Evolutionary conservation across 306 rosid species (phyloP).

Genomic region (Vigna nakashimae): DNA sequence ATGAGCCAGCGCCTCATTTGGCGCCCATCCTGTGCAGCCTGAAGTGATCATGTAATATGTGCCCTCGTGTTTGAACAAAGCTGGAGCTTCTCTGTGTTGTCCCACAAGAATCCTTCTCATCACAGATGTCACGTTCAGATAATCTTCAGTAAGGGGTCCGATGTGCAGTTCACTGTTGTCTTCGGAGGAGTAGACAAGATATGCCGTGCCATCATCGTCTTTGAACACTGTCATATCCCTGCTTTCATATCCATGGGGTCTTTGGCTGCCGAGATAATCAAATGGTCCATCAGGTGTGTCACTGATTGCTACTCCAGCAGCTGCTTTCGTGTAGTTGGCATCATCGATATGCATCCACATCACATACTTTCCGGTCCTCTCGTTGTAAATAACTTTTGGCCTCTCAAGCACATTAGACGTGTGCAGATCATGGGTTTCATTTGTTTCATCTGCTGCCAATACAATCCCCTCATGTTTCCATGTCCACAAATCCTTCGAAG

Average conservation of each 20-base stretch:
- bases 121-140: slow-evolving; percentile 68
- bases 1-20: slow-evolving; percentile 90
- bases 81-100: slow-evolving; percentile 98
- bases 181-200: slow-evolving; percentile 90
- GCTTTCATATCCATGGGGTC: slow-evolving; percentile 93
- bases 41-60: slow-evolving; percentile 99
- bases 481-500: slow-evolving; percentile 93
- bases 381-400: slow-evolving; percentile 94
- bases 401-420: slow-evolving; percentile 90
- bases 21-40: slow-evolving; percentile 99
- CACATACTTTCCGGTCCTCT: slow-evolving; percentile 80
- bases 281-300: slow-evolving; percentile 91
- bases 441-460: slow-evolving; percentile 78
- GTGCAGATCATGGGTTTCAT: slow-evolving; percentile 94
- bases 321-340: slow-evolving; percentile 91
- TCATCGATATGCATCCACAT: slow-evolving; percentile 99
- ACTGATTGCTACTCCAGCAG: slow-evolving; percentile 82
- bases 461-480: slow-evolving; percentile 98
- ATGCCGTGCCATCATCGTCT: slow-evolving; percentile 87
- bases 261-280: slow-evolving; percentile 81
- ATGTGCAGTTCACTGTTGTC: slow-evolving; percentile 97
- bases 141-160: slow-evolving; percentile 82
- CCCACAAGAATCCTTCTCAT: slow-evolving; percentile 82
- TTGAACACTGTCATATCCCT: slow-evolving; percentile 96
- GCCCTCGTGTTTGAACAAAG: slow-evolving; percentile 81